Conservation (phyloP, 108 stramenopile species). For the Stephanodiscus minutulus region DNA sequence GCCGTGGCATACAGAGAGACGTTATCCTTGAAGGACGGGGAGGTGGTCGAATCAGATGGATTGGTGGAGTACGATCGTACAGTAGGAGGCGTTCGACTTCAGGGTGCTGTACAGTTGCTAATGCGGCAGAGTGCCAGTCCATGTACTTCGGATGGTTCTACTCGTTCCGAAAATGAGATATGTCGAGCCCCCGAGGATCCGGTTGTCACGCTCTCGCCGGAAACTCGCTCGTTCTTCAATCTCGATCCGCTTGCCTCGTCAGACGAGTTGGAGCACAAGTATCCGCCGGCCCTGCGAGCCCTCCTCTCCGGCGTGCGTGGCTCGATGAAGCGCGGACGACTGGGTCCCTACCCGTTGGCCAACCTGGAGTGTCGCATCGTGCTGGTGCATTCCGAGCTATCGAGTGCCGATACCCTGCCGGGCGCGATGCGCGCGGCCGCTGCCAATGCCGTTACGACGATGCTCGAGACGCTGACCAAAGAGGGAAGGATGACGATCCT, state of each 20-base stretch:
- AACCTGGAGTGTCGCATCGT: constrained; percentile 76
- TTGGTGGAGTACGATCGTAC: constrained; percentile 78
- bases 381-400: constrained; percentile 74
- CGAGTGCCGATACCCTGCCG: constrained; percentile 65
- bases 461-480: constrained; percentile 39
- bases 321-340: constrained; percentile 72
- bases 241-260: constrained; percentile 50
- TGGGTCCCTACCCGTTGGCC: constrained; percentile 64
- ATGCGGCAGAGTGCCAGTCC: constrained; percentile 41
- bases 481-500: constrained; percentile 49
- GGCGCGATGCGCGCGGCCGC: constrained; percentile 79
- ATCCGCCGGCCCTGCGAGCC: constrained; percentile 59
- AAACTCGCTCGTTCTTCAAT: constrained; percentile 63
- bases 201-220: constrained; percentile 58
- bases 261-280: constrained; percentile 55
- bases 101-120: constrained; percentile 66
- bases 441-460: constrained; percentile 62
- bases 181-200: constrained; percentile 71
- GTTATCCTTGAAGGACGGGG: constrained; percentile 42
- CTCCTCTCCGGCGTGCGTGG: constrained; percentile 78
- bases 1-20: constrained; percentile 86
- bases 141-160: background rate
- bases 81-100: constrained; percentile 71
- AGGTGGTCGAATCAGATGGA: constrained; percentile 68
- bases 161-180: constrained; percentile 17